Evolutionary conservation across 257 asterid genomes (phyloP).

Genomic region (Solanum chmielewskii): DNA sequence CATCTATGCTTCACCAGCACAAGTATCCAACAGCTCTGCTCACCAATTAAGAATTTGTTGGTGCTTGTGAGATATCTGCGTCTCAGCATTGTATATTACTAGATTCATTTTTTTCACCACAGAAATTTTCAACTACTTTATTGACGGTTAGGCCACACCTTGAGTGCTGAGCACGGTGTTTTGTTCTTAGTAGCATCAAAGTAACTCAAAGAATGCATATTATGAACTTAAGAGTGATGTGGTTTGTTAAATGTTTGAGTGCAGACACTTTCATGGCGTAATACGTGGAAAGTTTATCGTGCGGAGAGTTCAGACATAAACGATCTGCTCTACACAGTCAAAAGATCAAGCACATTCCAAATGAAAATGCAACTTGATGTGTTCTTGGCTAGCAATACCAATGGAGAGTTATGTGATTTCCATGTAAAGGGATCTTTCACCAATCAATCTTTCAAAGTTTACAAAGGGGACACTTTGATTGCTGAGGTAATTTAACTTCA

Average conservation of each 20-base stretch:
- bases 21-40: not conserved
- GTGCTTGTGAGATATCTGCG: not conserved
- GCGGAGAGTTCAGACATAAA: not conserved
- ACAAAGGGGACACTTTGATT: slow-evolving; percentile 25
- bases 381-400: slow-evolving; percentile 23
- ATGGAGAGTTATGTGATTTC: slow-evolving; percentile 19
- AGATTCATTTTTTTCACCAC: not conserved
- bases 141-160: not conserved
- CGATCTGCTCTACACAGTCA: slow-evolving; percentile 23
- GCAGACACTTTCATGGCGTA: slow-evolving; percentile 19
- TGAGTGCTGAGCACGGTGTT: not conserved
- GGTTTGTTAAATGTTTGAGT: not conserved
- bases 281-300: slow-evolving; percentile 28
- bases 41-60: not conserved
- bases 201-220: not conserved
- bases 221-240: not conserved
- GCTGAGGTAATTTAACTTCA: slow-evolving; percentile 26
- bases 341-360: slow-evolving; percentile 16
- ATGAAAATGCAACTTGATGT: slow-evolving; percentile 29
- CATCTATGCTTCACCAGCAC: not conserved
- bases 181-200: not conserved
- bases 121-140: not conserved
- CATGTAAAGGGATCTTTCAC: slow-evolving; percentile 29
- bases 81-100: not conserved
- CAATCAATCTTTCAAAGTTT: slow-evolving; percentile 30